Base-by-base conservation (phyloP, 164 flowering plant species). In the Annona cherimola region DNA sequence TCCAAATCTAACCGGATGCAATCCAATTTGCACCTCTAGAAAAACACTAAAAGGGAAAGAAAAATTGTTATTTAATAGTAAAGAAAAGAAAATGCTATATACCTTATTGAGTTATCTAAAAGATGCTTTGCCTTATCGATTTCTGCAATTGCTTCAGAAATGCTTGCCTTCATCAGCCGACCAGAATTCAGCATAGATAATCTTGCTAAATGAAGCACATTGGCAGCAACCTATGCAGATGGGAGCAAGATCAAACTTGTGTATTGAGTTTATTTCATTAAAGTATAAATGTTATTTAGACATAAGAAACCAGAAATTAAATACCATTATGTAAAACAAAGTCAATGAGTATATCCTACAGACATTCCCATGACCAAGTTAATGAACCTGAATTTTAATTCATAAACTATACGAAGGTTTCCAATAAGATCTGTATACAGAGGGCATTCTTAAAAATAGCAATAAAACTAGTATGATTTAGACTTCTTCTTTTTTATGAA, bases 191-290 rank as follows among this genome's bases (percentile, higher is more conserved):
- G 87, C 83, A 86, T 84, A 72, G 76, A 74, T 72, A 86, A 79
- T 77, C 86, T 84, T 20, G 91, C 98, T 71, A 91, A 45, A 72
- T 84, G 82, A 75, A 91, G 89, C 87, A 87, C 81, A 80, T 89
- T 91, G 55, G 86, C 88, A 72, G 79, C 88, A 82, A 86, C 81
- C 98, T 93, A 77, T 46, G 72, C 9, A 66, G 6, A 40, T 16
- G 7, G 14, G 45, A 68, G 7, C 11, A 68, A 68, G 61, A n/a
- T 4, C 26, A 42, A 69, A 69, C 35, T 26, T 26, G 35, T 26
- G 35, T 26, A 26, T 26, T 18, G 16, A 55, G 64, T 55, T 54
- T 50, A 62, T 12, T 39, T 44, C 19, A 5, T 16, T 26, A 26
- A 26, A 26, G 35, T 26, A 26, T 26, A 26, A 26, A 26, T 26